Evolutionary conservation across 805 yeast species (phyloP).

Genomic region (Ogataea minuta): DNA sequence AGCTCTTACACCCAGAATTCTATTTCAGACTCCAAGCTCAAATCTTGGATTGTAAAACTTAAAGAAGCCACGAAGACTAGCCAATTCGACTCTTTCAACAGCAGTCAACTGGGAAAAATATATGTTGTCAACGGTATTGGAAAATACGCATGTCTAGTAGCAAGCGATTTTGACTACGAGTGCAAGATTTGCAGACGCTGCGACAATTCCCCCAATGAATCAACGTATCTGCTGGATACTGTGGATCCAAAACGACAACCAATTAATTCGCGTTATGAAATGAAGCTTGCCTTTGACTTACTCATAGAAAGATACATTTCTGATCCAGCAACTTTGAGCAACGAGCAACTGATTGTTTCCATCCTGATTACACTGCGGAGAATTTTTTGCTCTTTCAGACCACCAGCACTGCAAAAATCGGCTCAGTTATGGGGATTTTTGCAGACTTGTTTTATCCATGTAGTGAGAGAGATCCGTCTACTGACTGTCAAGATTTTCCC

Average conservation of each 20-base stretch:
- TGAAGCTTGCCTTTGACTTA: slow-evolving; percentile 29
- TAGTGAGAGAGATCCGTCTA: slow-evolving; percentile 55
- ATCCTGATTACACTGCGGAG: slow-evolving; percentile 46
- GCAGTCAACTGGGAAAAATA: slow-evolving; percentile 21
- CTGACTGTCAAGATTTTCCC: slow-evolving; percentile 54
- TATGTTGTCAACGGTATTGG: slow-evolving; percentile 40
- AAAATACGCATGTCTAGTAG: slow-evolving; percentile 41
- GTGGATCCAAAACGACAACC: slow-evolving; percentile 33
- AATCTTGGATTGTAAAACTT: slow-evolving; percentile 13
- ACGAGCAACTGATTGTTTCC: slow-evolving; percentile 38
- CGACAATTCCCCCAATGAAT: slow-evolving; percentile 25
- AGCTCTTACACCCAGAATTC: slow-evolving; percentile 5
- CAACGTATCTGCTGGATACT: slow-evolving; percentile 14
- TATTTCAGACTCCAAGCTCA: slow-evolving; percentile 4
- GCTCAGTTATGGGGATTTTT: slow-evolving; percentile 41
- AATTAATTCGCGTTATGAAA: slow-evolving; percentile 16
- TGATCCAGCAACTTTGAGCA: slow-evolving; percentile 18
- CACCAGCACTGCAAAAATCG: slow-evolving; percentile 38
- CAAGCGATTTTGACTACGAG: slow-evolving; percentile 35
- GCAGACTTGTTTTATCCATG: slow-evolving; percentile 37
- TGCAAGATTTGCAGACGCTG: slow-evolving; percentile 39
- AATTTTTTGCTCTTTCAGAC: slow-evolving; percentile 51
- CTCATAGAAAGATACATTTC: slow-evolving; percentile 27
- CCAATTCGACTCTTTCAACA: slow-evolving; percentile 1
- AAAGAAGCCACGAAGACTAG: slow-evolving; percentile 2